Evolutionary conservation across 73 alveolate species (phyloP).

Genomic region (Stentor roeselii): DNA sequence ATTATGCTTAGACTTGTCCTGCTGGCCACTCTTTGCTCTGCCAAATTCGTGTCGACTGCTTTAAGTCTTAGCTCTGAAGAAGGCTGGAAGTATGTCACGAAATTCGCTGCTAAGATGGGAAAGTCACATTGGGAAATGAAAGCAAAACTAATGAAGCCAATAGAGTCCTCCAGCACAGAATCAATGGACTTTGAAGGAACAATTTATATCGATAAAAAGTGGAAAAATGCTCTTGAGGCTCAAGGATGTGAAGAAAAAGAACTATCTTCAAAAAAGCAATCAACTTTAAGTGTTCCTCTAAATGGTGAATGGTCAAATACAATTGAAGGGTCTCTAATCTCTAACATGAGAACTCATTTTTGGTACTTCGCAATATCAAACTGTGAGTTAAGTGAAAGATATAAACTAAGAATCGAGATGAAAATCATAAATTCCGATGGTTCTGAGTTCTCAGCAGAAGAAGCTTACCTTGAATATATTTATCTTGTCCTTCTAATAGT

Average conservation of each 20-base stretch:
- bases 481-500: slow-evolving; percentile 13
- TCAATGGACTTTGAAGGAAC: background rate
- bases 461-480: slow-evolving; percentile 26
- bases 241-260: slow-evolving; percentile 31
- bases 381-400: slow-evolving; percentile 25
- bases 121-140: slow-evolving; percentile 26
- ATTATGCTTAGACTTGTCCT: no score
- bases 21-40: no score
- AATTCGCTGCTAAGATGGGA: slow-evolving; percentile 38
- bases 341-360: slow-evolving; percentile 32
- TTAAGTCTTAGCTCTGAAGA: background rate
- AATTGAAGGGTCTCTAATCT: slow-evolving; percentile 29
- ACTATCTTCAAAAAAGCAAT: background rate
- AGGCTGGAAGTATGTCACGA: slow-evolving; percentile 36
- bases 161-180: background rate
- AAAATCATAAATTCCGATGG: slow-evolving; percentile 30
- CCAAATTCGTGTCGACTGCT: background rate
- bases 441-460: slow-evolving; percentile 41
- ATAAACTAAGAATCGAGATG: slow-evolving; percentile 32
- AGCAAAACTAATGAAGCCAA: background rate
- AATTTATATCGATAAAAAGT: slow-evolving; percentile 38
- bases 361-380: slow-evolving; percentile 42
- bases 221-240: slow-evolving; percentile 25
- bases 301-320: slow-evolving; percentile 35
- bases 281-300: slow-evolving; percentile 22